phyloP scores from a whole-genome alignment of 23 red algal genomes.

The Gracilaria caudata region DNA sequence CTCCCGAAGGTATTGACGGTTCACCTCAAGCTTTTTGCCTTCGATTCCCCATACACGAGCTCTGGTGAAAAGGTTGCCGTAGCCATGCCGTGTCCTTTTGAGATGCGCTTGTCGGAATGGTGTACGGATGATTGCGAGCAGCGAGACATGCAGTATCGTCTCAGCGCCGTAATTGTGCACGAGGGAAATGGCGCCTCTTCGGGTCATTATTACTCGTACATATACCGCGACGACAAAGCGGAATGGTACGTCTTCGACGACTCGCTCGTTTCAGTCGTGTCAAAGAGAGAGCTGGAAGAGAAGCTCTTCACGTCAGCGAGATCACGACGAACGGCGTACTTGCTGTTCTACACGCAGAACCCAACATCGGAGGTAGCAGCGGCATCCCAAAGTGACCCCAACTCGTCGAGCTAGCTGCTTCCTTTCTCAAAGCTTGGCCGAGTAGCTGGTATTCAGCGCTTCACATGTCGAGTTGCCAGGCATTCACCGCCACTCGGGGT shows the following conservation, averaged over 20 bases:
- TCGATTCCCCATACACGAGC: conserved; percentile 49
- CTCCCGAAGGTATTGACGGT: conserved; percentile 73
- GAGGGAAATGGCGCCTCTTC: conserved; percentile 67
- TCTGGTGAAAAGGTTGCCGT: conserved; percentile 64
- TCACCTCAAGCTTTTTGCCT: conserved; percentile 83
- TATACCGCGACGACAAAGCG: conserved; percentile 29
- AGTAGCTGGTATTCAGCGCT: neutral
- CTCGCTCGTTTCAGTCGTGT: conserved; percentile 45
- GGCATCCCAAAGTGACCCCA: neutral
- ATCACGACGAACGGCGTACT: conserved; percentile 60
- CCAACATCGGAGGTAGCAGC: conserved; percentile 5
- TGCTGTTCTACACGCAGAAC: conserved; percentile 66
- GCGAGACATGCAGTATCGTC: conserved; percentile 57
- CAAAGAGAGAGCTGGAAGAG: conserved; percentile 32
- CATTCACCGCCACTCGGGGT: neutral
- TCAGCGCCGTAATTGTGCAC: conserved; percentile 80
- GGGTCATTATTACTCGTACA: conserved; percentile 86
- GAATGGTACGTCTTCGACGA: conserved; percentile 78
- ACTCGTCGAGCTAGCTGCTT: neutral
- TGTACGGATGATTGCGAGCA: conserved; percentile 39
- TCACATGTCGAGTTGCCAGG: neutral
- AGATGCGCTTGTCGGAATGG: conserved; percentile 58
- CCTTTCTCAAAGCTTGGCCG: neutral
- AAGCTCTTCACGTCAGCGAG: conserved; percentile 57
- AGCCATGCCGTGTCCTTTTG: conserved; percentile 72